Base-by-base conservation (phyloP, 2,329 filamentous ascomycete species). In the Beauveria asiatica region DNA sequence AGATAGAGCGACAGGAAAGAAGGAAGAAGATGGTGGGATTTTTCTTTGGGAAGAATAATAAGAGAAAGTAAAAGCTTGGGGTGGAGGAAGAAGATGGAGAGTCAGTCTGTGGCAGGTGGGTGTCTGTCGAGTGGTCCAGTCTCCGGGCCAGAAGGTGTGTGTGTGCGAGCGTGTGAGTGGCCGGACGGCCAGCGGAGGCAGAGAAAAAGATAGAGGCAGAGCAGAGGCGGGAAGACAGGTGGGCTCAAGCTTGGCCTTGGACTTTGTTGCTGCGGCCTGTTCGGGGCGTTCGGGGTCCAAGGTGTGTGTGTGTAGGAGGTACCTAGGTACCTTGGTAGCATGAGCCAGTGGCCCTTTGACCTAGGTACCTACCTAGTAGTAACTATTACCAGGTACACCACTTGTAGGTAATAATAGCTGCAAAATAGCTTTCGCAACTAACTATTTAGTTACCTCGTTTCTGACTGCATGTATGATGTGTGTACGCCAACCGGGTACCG, bases 31-130 rank as follows among this genome's bases (percentile, higher is more conserved):
- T 46, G 51, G 48, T 39, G 23, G 37, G 45, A 27, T 33, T 50
- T 46, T 30, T 30, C 41, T 49, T 50, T 42, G 45, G 56, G 23
- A 51, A 41, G 56, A 33, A 33, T 33, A 58, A 51, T 51, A 58
- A 51, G 25, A 58, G 42, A 46, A 42, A 56, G 53, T 39, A 58
- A 41, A 58, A 51, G 56, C 56, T 51, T 44, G 39, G 52, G 46
- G 56, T 58, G 56, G 56, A 58, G 56, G 56, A 51, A 58, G 56
- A 51, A 44, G 56, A 51, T 33, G 46, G 37, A 51, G 48, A 51
- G 45, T 51, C 46, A 58, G 56, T 51, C 46, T 30, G 30, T 27
- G 56, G 46, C 13, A 21, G 44, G 54, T 46, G 54, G 42, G 27
- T 57, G 53, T 46, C 25, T 21, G 25, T 30, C 30, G 30, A 33